phyloP scores from a whole-genome alignment of 495 filamentous ascomycete genomes.

The Xylaria longipes region DNA sequence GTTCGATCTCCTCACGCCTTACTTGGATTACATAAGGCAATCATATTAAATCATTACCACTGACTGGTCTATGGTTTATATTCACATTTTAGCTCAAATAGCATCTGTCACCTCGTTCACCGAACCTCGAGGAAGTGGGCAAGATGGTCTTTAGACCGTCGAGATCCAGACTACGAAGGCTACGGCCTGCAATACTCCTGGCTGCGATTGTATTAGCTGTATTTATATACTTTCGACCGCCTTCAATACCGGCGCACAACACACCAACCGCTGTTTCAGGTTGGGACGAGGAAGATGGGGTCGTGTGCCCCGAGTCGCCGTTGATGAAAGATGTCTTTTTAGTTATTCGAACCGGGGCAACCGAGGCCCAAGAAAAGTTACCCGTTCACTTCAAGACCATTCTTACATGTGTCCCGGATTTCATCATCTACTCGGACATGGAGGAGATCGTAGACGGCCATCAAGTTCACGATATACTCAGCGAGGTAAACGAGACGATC shows the following conservation, averaged over 20 bases:
- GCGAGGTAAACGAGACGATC: conserved; percentile 23
- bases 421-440: conserved; percentile 29
- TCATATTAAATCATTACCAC: background rate
- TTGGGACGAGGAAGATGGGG: background rate
- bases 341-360: conserved; percentile 26
- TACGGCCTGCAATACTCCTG: conserved; percentile 11
- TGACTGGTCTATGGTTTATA: background rate
- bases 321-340: conserved; percentile 27
- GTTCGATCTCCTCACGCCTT: background rate
- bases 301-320: conserved; percentile 23
- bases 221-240: conserved; percentile 12
- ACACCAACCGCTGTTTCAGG: background rate
- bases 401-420: conserved; percentile 25
- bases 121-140: background rate
- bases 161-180: conserved; percentile 20
- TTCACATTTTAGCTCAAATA: conserved; percentile 1
- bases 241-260: background rate
- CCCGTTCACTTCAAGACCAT: conserved; percentile 26
- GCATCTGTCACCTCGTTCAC: background rate
- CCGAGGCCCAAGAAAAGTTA: conserved; percentile 23
- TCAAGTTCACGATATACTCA: conserved; percentile 22
- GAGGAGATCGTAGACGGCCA: conserved; percentile 26
- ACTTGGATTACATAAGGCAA: background rate
- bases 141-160: conserved; percentile 23
- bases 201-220: conserved; percentile 8